Base-by-base conservation (phyloP, 306 rosid species). In the Glycine tomentella region DNA sequence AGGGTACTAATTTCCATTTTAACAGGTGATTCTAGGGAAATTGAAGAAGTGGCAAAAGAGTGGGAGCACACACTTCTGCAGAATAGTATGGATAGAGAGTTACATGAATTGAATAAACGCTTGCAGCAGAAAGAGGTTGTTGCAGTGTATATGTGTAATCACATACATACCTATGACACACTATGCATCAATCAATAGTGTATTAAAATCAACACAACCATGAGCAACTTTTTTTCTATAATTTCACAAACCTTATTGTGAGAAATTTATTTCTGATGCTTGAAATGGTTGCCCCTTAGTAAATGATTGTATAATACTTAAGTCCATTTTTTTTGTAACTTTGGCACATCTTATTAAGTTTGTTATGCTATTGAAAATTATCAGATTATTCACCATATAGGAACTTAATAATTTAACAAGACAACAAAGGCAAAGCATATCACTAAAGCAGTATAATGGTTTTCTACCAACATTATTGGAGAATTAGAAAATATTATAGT, bases 41-140 rank as follows among this genome's bases (percentile, higher is more conserved):
- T 96, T 77, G 99, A 96, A 86, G 98, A 95, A 90, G 99, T 84
- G 77, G 90, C 87, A 42, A 96, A 96, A 87, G 99, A 93, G 71
- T 96, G 97, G 99, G 99, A 96, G 87, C 99, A 96, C 89, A 96
- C 93, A 73, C 97, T 96, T 86, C 87, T 96, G 78, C 98, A 96
- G 51, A 92, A 86, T 86, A 90, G 94, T 66, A 96, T 96, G 99
- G 99, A 93, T 84, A 96, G 91, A 83, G 99, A 96, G 88, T 84
- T 96, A 78, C 83, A 93, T 69, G 99, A 96, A 83, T 88, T 96
- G 83, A 96, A 96, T 80, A 93, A 91, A 86, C 98, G 98, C 76
- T 86, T 96, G 77, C 93, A 96, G 85, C 91, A 93, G 89, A 96
- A 96, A 87, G 99, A 96, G 98, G 99, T 75, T 69, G 78, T 82